Evolutionary conservation across 2,329 filamentous ascomycete genomes (phyloP), one percentile per base, ranked within the genome.

Genomic region (Alternaria longipes): DNA sequence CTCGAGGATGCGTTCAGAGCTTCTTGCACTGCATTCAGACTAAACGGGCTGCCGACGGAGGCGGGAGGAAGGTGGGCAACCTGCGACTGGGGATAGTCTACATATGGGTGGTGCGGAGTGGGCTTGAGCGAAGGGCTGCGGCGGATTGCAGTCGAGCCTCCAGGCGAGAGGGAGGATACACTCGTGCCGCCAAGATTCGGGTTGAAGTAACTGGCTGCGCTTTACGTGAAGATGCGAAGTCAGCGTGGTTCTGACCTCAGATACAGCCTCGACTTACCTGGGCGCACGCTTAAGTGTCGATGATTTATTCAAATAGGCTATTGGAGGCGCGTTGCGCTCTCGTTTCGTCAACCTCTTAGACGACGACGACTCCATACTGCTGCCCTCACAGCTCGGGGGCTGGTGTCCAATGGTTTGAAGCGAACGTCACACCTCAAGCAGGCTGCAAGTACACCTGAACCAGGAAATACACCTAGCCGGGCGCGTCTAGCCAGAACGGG

Each of bases 21-120:
- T 38, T 64, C 78, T 67, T 74, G 69, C 66, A 78, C 70, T 61
- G 80, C 68, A 57, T 73, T 20, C 12, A 42, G 72, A 54, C 74
- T 78, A 72, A 82, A 82, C 62, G 77, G 74, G 62, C 72, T 68
- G 57, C 80, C 81, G 14, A 65, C 64, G 28, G 60, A 56, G 20
- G 65, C 60, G 22, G 63, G 58, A 11, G 60, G 61, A 20, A 69
- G 55, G 51, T 60, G 51, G 24, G 56, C 60, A 42, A 56, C 40
- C 46, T 60, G 34, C 26, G 44, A 32, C 40, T 51, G 36, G 32
- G 56, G 50, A n/a, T 36, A 22, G 12, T 59, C 56, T 54, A 49
- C 56, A 54, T 59, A 44, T 26, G 42, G 42, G 36, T 47, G 20
- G 32, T 62, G 61, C 56, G 68, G 62, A 54, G 68, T 58, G 36